Evolutionary conservation across 768 basidiomycete species (phyloP).

Genomic region (Sarcodon aspratus): DNA sequence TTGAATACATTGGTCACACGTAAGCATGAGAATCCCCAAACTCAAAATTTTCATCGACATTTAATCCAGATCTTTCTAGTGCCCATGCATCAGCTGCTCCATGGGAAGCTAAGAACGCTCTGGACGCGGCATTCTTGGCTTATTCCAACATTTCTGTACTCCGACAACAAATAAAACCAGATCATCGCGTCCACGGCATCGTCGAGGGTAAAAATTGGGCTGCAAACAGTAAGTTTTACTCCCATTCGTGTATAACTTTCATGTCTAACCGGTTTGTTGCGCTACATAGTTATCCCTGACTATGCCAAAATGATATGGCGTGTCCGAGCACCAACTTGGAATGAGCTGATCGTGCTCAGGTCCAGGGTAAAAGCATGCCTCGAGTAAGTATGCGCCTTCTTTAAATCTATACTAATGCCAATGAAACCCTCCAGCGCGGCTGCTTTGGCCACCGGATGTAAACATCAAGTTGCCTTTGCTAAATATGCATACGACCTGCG

Average conservation of each 20-base stretch:
- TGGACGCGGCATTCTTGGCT: conserved; percentile 81
- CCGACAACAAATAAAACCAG: conserved; percentile 80
- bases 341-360: conserved; percentile 40
- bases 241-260: background rate
- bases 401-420: no score
- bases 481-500: conserved; percentile 18
- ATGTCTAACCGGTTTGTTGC: background rate
- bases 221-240: conserved; percentile 44
- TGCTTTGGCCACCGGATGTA: conserved; percentile 37
- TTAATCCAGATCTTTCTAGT: conserved; percentile 21
- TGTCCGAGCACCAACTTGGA: conserved; percentile 54
- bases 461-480: conserved; percentile 13
- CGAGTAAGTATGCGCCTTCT: conserved; percentile 31
- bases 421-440: conserved; percentile 38
- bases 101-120: conserved; percentile 81
- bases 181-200: conserved; percentile 69
- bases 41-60: background rate
- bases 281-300: conserved; percentile 76
- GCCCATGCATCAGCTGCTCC: conserved; percentile 76
- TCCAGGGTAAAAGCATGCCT: conserved; percentile 62
- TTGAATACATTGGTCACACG: conserved; percentile 71
- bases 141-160: conserved; percentile 72
- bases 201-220: conserved; percentile 59
- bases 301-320: conserved; percentile 67
- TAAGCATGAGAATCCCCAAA: conserved; percentile 20